These are phyloP conservation scores for Ophiostoma populinum DNA, from an alignment of 2,329 filamentous ascomycete genomes.

Conservation along the genomic window DNA sequence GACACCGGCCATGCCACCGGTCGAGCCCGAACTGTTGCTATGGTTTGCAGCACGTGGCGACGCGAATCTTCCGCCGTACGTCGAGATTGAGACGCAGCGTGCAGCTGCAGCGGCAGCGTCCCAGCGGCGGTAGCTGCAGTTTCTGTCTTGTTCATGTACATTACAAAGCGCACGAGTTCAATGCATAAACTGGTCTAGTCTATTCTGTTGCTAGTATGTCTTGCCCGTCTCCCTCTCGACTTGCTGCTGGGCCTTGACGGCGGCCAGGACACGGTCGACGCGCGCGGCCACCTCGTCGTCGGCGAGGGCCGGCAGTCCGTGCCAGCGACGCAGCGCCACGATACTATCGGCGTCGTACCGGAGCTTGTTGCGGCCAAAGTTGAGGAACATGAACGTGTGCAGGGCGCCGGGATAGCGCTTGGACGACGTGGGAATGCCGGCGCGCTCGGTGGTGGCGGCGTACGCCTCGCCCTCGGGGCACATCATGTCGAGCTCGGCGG, in stretches of 20 bases:
- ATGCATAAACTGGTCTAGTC: too few relatives aligned
- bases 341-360: conserved; percentile 8
- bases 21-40: conserved; percentile 29
- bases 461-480: conserved; percentile 11
- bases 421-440: conserved; percentile 5
- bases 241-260: neutral
- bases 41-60: conserved; percentile 29
- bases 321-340: conserved; percentile 7
- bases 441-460: conserved; percentile 4
- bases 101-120: conserved; percentile 3
- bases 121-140: conserved; percentile 4
- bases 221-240: conserved; percentile 1
- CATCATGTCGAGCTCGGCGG: conserved; percentile 8
- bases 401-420: conserved; percentile 8
- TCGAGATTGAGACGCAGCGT: conserved; percentile 20
- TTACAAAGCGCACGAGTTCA: too few relatives aligned
- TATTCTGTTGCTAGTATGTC: neutral
- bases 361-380: conserved; percentile 4
- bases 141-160: neutral
- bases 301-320: conserved; percentile 5
- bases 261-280: conserved; percentile 3
- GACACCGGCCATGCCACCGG: conserved; percentile 12
- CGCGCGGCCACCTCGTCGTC: conserved; percentile 1
- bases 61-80: conserved; percentile 25
- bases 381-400: conserved; percentile 9